Evolutionary conservation across 495 filamentous ascomycete genomes (phyloP).

Genomic region (Penicillium lividum): DNA sequence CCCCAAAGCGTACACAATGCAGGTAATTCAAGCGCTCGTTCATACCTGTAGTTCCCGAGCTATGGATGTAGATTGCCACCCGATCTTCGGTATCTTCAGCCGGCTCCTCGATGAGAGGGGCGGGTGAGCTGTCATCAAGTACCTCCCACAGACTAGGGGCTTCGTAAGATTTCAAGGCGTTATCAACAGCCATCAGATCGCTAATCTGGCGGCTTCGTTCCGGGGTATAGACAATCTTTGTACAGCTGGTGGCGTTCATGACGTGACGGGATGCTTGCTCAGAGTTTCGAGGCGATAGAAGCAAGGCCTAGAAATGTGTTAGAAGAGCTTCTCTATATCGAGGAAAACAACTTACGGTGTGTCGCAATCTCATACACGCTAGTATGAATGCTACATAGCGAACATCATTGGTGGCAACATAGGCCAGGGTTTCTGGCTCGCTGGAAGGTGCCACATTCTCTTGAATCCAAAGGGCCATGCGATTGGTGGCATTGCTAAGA

Average conservation of each 20-base stretch:
- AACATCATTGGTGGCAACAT: slow-evolving; percentile 34
- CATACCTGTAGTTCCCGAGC: slow-evolving; percentile 56
- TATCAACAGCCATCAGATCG: slow-evolving; percentile 10
- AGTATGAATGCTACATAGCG: slow-evolving; percentile 27
- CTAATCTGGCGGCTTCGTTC: slow-evolving; percentile 18
- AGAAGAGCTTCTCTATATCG: not conserved
- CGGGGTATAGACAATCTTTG: slow-evolving; percentile 28
- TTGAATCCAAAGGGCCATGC: slow-evolving; percentile 49
- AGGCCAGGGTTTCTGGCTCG: slow-evolving; percentile 27
- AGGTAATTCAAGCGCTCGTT: not conserved
- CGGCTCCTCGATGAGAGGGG: slow-evolving; percentile 13
- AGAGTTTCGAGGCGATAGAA: slow-evolving; percentile 43
- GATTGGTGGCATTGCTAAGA: slow-evolving; percentile 54
- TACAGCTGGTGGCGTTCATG: slow-evolving; percentile 31
- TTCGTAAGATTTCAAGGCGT: slow-evolving; percentile 14
- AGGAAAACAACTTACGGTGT: slow-evolving; percentile 15
- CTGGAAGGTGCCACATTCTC: slow-evolving; percentile 28
- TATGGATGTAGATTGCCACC: slow-evolving; percentile 52
- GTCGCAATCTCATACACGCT: slow-evolving; percentile 28
- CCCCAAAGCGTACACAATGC: too few relatives aligned
- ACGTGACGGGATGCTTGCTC: slow-evolving; percentile 34
- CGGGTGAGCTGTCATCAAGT: slow-evolving; percentile 16
- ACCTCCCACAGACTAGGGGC: slow-evolving; percentile 25
- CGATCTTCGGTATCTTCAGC: slow-evolving; percentile 43
- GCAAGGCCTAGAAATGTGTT: not conserved